Evolutionary conservation across 192 early-diverging fungal species (phyloP).

Genomic region (Entomortierella beljakovae): DNA sequence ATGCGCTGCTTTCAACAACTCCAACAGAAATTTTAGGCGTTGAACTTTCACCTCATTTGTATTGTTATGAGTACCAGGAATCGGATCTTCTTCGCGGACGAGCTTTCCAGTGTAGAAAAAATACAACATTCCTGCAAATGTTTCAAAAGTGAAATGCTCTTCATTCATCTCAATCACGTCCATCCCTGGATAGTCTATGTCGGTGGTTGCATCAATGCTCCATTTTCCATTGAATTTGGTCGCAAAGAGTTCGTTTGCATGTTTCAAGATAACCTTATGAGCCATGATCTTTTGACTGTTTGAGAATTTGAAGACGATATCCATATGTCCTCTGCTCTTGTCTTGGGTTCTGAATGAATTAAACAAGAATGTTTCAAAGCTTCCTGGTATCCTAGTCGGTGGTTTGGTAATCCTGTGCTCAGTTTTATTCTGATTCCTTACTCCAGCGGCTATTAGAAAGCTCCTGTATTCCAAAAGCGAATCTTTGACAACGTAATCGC

Average conservation of each 20-base stretch:
- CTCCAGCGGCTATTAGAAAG: constrained; percentile 21
- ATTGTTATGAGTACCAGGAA: too few relatives aligned
- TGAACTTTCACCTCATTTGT: too few relatives aligned
- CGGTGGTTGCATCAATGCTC: neutral
- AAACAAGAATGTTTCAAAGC: constrained; percentile 1
- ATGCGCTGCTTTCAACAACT: too few relatives aligned
- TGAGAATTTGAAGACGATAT: constrained; percentile 20
- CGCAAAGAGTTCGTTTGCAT: constrained; percentile 13
- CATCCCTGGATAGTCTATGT: neutral
- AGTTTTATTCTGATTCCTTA: constrained; percentile 1
- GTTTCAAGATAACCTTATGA: constrained; percentile 24
- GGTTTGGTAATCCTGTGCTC: constrained; percentile 3
- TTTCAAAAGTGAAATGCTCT: neutral
- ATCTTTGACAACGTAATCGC: neutral
- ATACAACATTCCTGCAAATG: constrained; percentile 21
- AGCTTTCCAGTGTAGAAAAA: constrained; percentile 19
- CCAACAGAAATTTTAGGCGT: too few relatives aligned
- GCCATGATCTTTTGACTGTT: constrained; percentile 9
- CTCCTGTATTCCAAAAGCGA: neutral
- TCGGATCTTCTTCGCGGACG: constrained; percentile 7
- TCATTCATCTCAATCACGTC: constrained; percentile 15
- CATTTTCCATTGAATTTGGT: constrained; percentile 12
- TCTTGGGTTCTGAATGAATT: constrained; percentile 24
- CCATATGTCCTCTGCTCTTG: constrained; percentile 22
- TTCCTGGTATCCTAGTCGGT: neutral